These are phyloP conservation scores for Chaetomium sp. DNA, from an alignment of 2,329 filamentous ascomycete genomes.

Conservation along the genomic window DNA sequence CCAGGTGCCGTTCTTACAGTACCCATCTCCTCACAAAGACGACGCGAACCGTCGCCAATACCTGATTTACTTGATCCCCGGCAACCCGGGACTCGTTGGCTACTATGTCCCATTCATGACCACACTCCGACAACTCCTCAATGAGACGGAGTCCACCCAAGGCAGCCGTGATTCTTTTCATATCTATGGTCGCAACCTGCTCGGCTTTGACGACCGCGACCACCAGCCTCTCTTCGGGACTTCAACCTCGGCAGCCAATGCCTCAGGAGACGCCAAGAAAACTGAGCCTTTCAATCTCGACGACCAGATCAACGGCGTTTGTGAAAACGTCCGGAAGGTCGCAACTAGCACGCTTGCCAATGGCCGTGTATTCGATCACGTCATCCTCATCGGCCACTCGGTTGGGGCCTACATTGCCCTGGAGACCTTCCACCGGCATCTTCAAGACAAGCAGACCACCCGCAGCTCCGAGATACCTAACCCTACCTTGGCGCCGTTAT, in stretches of 20 bases:
- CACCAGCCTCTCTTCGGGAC: conserved; percentile 38
- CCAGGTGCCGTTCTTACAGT: conserved; percentile 14
- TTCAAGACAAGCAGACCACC: conserved; percentile 26
- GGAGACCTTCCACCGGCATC: conserved; percentile 57
- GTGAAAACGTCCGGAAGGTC: conserved; percentile 31
- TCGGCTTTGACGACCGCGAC: conserved; percentile 51
- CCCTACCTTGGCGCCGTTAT: conserved; percentile 29
- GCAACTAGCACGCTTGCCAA: conserved; percentile 23
- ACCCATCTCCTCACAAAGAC: conserved; percentile 8
- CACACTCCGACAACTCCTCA: conserved; percentile 48
- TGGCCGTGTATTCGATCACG: conserved; percentile 43
- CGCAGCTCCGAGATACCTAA: conserved; percentile 5
- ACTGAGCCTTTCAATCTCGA: conserved; percentile 44
- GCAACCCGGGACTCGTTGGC: conserved; percentile 68
- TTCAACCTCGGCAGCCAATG: conserved; percentile 22
- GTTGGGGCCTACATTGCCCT: conserved; percentile 67
- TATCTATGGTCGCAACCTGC: conserved; percentile 51
- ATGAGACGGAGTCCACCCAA: conserved; percentile 31
- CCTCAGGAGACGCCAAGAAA: too few relatives aligned
- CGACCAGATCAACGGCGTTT: conserved; percentile 44
- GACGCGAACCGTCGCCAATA: conserved; percentile 8
- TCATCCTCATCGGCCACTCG: conserved; percentile 67
- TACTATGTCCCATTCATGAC: conserved; percentile 66
- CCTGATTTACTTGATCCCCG: conserved; percentile 67
- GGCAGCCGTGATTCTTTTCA: conserved; percentile 37